phyloP scores from a whole-genome alignment of 192 early-diverging fungal genomes.

The Coemansia sp. region DNA sequence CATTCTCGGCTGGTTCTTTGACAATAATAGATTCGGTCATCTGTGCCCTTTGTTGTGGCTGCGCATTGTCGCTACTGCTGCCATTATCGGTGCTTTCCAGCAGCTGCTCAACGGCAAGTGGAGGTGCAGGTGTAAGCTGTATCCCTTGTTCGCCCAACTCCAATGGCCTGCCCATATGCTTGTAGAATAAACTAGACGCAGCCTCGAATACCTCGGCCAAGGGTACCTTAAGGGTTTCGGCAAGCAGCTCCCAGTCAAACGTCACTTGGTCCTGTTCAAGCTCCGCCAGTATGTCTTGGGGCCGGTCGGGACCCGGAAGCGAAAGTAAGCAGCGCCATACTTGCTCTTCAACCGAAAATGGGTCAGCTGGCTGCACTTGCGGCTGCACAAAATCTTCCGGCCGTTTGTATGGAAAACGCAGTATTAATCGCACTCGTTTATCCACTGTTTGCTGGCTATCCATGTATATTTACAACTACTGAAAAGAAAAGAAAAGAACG shows the following conservation, averaged over 20 bases:
- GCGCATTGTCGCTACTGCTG: no score
- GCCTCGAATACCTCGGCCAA: slow-evolving; percentile 35
- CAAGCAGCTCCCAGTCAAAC: slow-evolving; percentile 52
- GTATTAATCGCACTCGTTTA: slow-evolving; percentile 34
- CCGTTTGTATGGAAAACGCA: slow-evolving; percentile 39
- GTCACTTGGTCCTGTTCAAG: slow-evolving; percentile 52
- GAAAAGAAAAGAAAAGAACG: not conserved
- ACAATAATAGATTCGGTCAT: no score
- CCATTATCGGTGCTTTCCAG: not conserved
- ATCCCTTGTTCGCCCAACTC: slow-evolving; percentile 21
- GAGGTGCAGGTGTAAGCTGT: slow-evolving; percentile 1
- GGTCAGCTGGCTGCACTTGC: not conserved
- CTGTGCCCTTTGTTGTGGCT: no score
- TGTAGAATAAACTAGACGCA: slow-evolving; percentile 26
- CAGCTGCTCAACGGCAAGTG: not conserved
- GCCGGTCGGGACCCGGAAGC: slow-evolving; percentile 27
- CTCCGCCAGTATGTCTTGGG: slow-evolving; percentile 42
- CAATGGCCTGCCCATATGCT: slow-evolving; percentile 37
- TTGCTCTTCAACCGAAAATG: slow-evolving; percentile 25
- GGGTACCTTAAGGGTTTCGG: slow-evolving; percentile 21
- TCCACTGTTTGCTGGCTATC: slow-evolving; percentile 6
- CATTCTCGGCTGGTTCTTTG: not conserved
- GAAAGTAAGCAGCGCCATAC: slow-evolving; percentile 44
- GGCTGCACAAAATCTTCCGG: slow-evolving; percentile 20
- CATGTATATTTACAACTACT: not conserved